Evolutionary conservation across 1,284 basidiomycete genomes (phyloP), one percentile per base, ranked within the genome.

Genomic region (Boletus mariae): DNA sequence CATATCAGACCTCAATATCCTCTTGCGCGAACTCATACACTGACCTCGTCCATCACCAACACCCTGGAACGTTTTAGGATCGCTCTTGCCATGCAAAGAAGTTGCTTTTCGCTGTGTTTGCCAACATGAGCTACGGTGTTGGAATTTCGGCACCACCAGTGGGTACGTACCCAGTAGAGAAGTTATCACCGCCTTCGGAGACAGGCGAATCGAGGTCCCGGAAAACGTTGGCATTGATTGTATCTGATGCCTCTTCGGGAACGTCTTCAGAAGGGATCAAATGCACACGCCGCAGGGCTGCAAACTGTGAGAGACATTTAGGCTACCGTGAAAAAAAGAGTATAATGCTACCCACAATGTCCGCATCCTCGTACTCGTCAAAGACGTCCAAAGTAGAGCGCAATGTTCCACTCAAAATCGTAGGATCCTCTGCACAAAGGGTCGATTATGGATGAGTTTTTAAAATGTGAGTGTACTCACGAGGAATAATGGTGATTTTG

Each of bases 161-260:
- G 26, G 31, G 44, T 4, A 47, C 78, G 43, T 61, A 87, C 87
- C 94, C 94, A 6, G 89, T 88, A 0, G 89, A 93, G 68, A 96
- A 95, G 71, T 96, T 97, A 43, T 95, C 93, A n/a, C 93, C 93
- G 1, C 87, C 87, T 71, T 92, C 91, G 1, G 88, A 89, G 10
- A 97, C 92, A 13, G 83, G 70, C 1, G 88, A 91, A 56, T 93
- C 90, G 2, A 98, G 77, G 66, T 93, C 85, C 32, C 84, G 82
- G 82, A 97, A 97, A 5, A 93, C 84, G 58, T 94, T 94, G 34
- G 73, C 78, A 63, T 96, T 96, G 54, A 91, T 73, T 5, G 68
- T 73, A 20, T 77, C 78, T 11, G 64, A 56, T 1, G 56, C 56
- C 38, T 67, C 82, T n/a, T 74, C 78, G 0, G 49, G 67, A 5